phyloP scores from a whole-genome alignment of 805 yeast species.

The Kodamaea lidongshanica region DNA sequence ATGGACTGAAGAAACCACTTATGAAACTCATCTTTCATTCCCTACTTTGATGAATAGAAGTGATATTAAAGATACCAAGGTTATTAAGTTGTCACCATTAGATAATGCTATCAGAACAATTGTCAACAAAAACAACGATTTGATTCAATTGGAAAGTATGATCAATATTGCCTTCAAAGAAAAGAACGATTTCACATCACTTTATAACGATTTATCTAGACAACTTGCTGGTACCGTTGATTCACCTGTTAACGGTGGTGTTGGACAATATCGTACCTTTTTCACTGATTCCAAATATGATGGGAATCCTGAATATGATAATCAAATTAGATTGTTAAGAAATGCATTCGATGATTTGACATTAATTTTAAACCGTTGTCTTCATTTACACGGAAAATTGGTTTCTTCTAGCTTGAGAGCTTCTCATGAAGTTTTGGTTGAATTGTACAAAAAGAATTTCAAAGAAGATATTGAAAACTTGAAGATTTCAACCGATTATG shows the following conservation, averaged over 20 bases:
- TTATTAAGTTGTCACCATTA: conserved; percentile 67
- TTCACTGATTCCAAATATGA: conserved; percentile 38
- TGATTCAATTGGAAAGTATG: conserved; percentile 60
- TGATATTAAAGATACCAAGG: conserved; percentile 48
- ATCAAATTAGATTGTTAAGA: conserved; percentile 31
- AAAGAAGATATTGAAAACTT: conserved; percentile 50
- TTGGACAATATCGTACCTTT: conserved; percentile 72
- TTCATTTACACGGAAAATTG: conserved; percentile 61
- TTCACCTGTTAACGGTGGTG: conserved; percentile 91
- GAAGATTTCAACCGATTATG: conserved; percentile 31
- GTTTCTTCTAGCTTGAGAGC: conserved; percentile 50
- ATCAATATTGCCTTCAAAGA: conserved; percentile 48
- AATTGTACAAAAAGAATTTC: conserved; percentile 62
- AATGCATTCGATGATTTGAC: conserved; percentile 65
- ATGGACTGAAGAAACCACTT: conserved; percentile 86
- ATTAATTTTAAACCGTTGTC: conserved; percentile 55
- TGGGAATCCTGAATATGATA: conserved; percentile 26
- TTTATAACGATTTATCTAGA: conserved; percentile 62
- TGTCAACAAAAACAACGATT: conserved; percentile 62
- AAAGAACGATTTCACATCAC: conserved; percentile 40
- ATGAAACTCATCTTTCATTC: conserved; percentile 68
- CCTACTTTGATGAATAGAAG: conserved; percentile 86
- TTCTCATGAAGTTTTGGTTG: conserved; percentile 63
- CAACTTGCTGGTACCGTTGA: conserved; percentile 80
- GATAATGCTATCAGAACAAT: conserved; percentile 73